Base-by-base conservation (phyloP, 2,329 filamentous ascomycete species). In the Alternaria panax region DNA sequence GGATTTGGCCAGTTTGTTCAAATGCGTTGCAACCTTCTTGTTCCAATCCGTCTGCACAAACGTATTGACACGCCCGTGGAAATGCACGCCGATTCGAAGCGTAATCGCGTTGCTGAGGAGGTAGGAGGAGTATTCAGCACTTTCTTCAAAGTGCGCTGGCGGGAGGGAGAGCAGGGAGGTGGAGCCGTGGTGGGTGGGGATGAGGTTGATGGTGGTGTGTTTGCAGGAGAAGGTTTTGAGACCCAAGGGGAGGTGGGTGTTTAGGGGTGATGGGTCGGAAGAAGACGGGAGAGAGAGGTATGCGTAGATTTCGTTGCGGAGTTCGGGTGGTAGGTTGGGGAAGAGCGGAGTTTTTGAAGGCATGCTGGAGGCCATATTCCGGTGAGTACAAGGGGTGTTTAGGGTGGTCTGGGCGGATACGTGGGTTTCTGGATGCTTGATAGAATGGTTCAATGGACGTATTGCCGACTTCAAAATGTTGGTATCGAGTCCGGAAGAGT, bases 11-110 rank as follows among this genome's bases (percentile, higher is more conserved):
- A 76, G 38, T 38, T 73, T 76, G 5, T 58, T 46, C 1, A 77
- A 38, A 50, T 71, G 68, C 1, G 43, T 22, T 2, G 46, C 42
- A 6, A 74, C 63, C 45, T 70, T 73, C 47, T 64, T 66, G 38
- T 67, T 66, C 74, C 74, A 77, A 32, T 77, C 64, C 18, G 58
- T 54, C 27, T 69, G 69, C 2, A 68, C 60, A 28, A 74, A 75
- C 5, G 64, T 70, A 9, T 73, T 62, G 22, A 67, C 50, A 11
- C 70, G 61, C n/a, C 70, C 70, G 12, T 63, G 66, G 66, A 77
- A 75, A 5, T 61, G 50, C 1, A 77, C 50, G 4, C 51, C 56
- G 27, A 76, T 64, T 5, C 57, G 63, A 3, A 77, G 58, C 24
- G 64, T 54, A 5, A 70, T 32, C 6, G 51, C 66, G 30, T 72